Percentiles rank a stretch among this genome's conserved stretches.
Evolutionary conservation across 2,329 filamentous ascomycete genomes (phyloP).

Genomic region (Phyllosticta citrichinensis): DNA sequence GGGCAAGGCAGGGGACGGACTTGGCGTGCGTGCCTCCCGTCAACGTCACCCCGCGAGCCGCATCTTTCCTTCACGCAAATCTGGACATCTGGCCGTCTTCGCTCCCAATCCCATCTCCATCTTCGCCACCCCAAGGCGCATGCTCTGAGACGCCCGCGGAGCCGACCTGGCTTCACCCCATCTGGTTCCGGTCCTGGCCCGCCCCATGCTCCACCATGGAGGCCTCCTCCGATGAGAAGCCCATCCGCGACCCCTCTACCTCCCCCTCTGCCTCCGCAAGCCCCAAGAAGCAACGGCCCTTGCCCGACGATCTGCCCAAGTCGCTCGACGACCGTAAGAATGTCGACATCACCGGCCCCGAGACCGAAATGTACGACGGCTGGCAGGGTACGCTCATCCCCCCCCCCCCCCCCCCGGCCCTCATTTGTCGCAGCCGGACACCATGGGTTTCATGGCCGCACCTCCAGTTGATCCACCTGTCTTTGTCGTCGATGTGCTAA

Average conservation of each 20-base stretch:
- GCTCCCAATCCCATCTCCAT: not conserved
- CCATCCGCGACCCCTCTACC: constrained; percentile 19
- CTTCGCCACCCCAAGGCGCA: not conserved
- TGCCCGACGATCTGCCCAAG: constrained; percentile 79
- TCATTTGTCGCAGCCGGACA: constrained; percentile 10
- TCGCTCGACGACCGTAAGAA: constrained; percentile 80
- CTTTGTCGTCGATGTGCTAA: constrained; percentile 4
- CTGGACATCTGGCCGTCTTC: constrained; percentile 3
- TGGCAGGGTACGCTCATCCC: constrained; percentile 67
- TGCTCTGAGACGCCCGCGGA: constrained; percentile 7
- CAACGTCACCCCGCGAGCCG: constrained; percentile 10
- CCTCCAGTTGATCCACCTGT: not conserved
- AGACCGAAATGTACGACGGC: constrained; percentile 97
- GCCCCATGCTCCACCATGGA: constrained; percentile 16
- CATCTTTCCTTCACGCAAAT: not conserved
- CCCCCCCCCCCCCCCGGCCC: no score
- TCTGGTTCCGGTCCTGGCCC: not conserved
- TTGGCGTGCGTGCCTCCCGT: constrained; percentile 3
- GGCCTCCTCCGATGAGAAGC: constrained; percentile 23
- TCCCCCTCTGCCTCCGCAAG: constrained; percentile 16
- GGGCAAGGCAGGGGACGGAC: not conserved
- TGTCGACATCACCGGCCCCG: constrained; percentile 58
- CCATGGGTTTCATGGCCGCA: constrained; percentile 3
- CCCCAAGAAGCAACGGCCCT: constrained; percentile 24
- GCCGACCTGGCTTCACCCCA: constrained; percentile 5